phyloP scores from a whole-genome alignment of 805 yeast species.

The Teunomyces stri region DNA sequence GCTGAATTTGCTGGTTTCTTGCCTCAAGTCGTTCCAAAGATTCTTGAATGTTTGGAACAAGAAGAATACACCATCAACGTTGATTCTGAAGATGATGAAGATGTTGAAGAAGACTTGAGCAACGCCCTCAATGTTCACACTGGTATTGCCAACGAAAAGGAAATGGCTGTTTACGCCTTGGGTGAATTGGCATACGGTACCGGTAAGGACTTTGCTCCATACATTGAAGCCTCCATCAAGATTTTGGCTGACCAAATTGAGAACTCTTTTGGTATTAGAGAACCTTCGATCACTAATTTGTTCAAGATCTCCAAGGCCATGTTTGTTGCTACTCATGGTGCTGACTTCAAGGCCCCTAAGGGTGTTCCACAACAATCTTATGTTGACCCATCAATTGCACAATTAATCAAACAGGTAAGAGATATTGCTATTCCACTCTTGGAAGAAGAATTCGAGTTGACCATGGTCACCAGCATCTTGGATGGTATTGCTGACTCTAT shows the following conservation, averaged over 20 bases:
- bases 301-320: conserved; percentile 82
- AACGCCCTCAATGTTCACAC: conserved; percentile 85
- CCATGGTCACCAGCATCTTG: conserved; percentile 76
- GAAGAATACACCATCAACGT: conserved; percentile 73
- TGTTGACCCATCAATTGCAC: conserved; percentile 55
- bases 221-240: conserved; percentile 66
- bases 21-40: conserved; percentile 77
- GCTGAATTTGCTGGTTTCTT: conserved; percentile 85
- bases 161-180: conserved; percentile 87
- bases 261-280: conserved; percentile 89
- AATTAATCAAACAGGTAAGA: conserved; percentile 66
- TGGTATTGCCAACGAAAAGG: conserved; percentile 94
- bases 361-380: conserved; percentile 63
- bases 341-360: conserved; percentile 50
- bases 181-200: conserved; percentile 88
- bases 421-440: conserved; percentile 58
- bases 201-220: conserved; percentile 73
- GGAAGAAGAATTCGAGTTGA: conserved; percentile 77
- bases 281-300: conserved; percentile 74
- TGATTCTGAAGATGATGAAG: conserved; percentile 51
- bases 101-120: conserved; percentile 59
- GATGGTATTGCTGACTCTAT: conserved; percentile 70
- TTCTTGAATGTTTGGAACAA: conserved; percentile 79
- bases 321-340: conserved; percentile 52
- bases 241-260: conserved; percentile 69